These are phyloP conservation scores for Leccinum uliginosum DNA, from an alignment of 768 basidiomycete species.

Conservation along the genomic window DNA sequence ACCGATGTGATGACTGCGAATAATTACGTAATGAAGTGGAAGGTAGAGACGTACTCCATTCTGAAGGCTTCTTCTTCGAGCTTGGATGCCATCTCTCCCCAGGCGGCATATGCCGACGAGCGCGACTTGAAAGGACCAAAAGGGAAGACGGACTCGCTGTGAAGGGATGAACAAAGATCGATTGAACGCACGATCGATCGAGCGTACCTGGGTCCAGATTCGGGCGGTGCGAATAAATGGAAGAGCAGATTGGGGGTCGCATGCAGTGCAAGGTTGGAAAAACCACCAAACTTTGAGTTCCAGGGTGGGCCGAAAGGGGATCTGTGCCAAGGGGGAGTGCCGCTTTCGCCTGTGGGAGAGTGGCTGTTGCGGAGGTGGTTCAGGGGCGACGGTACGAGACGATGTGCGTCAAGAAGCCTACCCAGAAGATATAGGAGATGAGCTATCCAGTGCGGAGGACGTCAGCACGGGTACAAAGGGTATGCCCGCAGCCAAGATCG, in stretches of 20 bases:
- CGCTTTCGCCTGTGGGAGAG: slow-evolving; percentile 25
- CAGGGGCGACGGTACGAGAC: slow-evolving; percentile 20
- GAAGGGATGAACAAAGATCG: slow-evolving; percentile 17
- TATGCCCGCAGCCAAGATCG: slow-evolving; percentile 22
- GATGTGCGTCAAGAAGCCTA: slow-evolving; percentile 35
- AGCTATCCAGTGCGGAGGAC: slow-evolving; percentile 12
- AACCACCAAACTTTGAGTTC: slow-evolving; percentile 31
- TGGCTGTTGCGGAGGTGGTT: slow-evolving; percentile 28
- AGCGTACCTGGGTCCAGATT: slow-evolving; percentile 43
- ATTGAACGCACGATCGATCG: slow-evolving; percentile 12
- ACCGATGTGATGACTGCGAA: slow-evolving; percentile 16
- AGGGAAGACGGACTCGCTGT: slow-evolving; percentile 37
- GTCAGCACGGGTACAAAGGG: slow-evolving; percentile 28
- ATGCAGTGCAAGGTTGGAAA: slow-evolving; percentile 49
- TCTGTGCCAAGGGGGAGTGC: slow-evolving; percentile 27
- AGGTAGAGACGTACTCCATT: slow-evolving; percentile 67
- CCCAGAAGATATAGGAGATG: slow-evolving; percentile 33
- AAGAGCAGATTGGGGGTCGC: slow-evolving; percentile 65
- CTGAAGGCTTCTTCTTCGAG: slow-evolving; percentile 71
- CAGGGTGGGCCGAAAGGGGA: slow-evolving; percentile 24
- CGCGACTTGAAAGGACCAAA: slow-evolving; percentile 31
- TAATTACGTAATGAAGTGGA: slow-evolving; percentile 30
- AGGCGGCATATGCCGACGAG: slow-evolving; percentile 54
- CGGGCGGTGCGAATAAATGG: slow-evolving; percentile 75
- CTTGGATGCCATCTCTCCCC: slow-evolving; percentile 72